Conservation (phyloP, 148 eudicot genomes). For the Cornus florida region DNA sequence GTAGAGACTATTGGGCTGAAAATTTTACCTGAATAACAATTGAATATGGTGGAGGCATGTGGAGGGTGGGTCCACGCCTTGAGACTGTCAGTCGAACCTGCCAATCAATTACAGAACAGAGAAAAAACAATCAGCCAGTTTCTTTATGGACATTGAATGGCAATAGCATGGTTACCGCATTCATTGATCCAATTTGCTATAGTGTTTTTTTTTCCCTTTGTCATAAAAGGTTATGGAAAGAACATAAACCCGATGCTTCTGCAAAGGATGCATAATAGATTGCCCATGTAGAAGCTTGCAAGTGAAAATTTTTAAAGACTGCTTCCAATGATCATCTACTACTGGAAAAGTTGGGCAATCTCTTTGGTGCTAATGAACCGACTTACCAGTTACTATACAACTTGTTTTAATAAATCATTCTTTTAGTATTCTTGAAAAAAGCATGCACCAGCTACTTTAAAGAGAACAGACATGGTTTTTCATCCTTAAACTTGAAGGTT, state of each 20-base stretch:
- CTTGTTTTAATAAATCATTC: no score
- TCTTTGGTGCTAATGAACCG: neutral
- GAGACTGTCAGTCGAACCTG: constrained; percentile 67
- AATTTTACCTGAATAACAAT: constrained; percentile 61
- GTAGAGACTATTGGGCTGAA: neutral
- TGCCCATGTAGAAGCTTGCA: no score
- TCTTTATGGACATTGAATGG: neutral
- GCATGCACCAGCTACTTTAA: no score
- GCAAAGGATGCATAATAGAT: no score
- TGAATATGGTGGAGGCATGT: constrained; percentile 93
- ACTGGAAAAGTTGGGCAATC: neutral
- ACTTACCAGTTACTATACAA: neutral
- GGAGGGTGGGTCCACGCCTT: constrained; percentile 42
- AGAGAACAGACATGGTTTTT: no score
- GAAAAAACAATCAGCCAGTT: neutral
- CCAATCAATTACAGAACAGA: constrained; percentile 5
- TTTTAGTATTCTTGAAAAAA: no score
- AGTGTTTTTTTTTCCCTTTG: no score
- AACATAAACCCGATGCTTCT: no score
- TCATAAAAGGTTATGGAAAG: no score
- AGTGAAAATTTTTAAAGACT: no score
- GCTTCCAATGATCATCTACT: neutral
- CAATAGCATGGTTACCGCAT: neutral
- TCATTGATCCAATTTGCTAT: neutral
- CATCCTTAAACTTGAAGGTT: no score